A percentile compares a stretch with the other conserved stretches of the same genome.
Evolutionary conservation across 2,329 filamentous ascomycete genomes (phyloP).

Genomic region (Clarireedia monteithiana): DNA sequence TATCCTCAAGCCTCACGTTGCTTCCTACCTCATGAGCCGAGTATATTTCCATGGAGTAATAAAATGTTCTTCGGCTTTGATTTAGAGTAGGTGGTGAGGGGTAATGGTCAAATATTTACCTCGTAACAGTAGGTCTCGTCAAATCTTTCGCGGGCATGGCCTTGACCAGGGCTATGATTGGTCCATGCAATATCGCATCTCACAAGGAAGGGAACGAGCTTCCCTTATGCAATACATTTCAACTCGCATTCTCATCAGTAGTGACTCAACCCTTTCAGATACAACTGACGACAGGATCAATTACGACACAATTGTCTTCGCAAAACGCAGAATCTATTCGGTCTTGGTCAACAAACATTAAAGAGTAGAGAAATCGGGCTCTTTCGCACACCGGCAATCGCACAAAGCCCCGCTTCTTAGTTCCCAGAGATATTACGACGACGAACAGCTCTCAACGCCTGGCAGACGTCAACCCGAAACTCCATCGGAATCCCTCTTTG

Average conservation of each 20-base stretch:
- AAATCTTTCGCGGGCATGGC: background rate
- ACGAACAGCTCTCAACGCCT: slow-evolving; percentile 1
- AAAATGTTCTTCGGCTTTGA: too few relatives aligned
- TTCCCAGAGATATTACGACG: background rate
- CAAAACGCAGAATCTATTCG: background rate
- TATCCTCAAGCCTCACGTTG: too few relatives aligned
- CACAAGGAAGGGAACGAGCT: background rate
- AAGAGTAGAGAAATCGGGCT: background rate
- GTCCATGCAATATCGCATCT: background rate
- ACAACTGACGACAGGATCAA: background rate
- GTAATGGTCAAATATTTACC: background rate
- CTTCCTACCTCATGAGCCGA: too few relatives aligned
- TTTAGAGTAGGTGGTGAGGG: background rate
- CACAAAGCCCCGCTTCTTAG: background rate
- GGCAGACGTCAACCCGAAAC: slow-evolving; percentile 8
- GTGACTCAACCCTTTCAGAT: background rate
- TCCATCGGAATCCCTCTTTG: slow-evolving; percentile 2
- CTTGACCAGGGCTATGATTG: background rate
- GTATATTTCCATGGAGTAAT: too few relatives aligned
- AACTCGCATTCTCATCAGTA: background rate
- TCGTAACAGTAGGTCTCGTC: background rate
- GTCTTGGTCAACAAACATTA: background rate
- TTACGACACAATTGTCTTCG: background rate
- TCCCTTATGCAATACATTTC: background rate
- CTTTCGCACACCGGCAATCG: background rate